Conservation (phyloP, 306 rosid genomes). For the Fragaria vesca region DNA sequence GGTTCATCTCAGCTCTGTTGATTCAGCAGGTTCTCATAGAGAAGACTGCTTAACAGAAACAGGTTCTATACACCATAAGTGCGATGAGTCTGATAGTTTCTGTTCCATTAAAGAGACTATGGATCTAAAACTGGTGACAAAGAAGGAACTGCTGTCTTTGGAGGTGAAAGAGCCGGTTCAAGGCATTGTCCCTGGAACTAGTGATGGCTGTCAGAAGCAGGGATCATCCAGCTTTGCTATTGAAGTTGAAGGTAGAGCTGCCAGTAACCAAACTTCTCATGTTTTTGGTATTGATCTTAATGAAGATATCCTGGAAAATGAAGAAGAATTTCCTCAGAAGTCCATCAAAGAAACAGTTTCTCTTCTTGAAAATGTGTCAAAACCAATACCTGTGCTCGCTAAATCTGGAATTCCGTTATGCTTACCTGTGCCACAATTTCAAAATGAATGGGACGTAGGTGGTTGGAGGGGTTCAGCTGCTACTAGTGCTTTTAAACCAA, state of each 20-base stretch:
- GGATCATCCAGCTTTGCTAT: conserved; percentile 12
- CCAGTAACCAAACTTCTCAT: conserved; percentile 7
- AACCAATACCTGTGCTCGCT: conserved; percentile 30
- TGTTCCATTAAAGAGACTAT: conserved; percentile 1
- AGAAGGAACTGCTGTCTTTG: conserved; percentile 9
- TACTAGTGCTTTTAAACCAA: conserved; percentile 32
- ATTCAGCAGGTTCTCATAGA: conserved; percentile 31
- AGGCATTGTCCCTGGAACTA: neutral
- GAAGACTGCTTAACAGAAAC: conserved; percentile 28
- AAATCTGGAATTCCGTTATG: conserved; percentile 25
- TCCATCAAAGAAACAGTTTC: conserved; percentile 16
- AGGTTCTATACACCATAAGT: conserved; percentile 14
- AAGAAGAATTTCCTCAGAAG: conserved; percentile 18
- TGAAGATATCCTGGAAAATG: conserved; percentile 18
- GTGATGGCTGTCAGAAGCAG: conserved; percentile 14
- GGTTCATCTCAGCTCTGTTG: conserved; percentile 22
- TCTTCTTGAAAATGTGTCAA: conserved; percentile 19
- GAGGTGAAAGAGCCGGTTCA: conserved; percentile 20
- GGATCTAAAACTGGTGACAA: neutral
- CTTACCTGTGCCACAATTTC: conserved; percentile 14
- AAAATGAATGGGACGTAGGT: conserved; percentile 13
- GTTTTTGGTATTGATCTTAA: conserved; percentile 31
- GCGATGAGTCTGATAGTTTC: conserved; percentile 6
- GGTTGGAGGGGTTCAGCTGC: conserved; percentile 36
- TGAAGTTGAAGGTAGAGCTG: conserved; percentile 17